Base-by-base conservation (phyloP, 2,329 filamentous ascomycete genomes). In the Pyrenophora seminiperda region DNA sequence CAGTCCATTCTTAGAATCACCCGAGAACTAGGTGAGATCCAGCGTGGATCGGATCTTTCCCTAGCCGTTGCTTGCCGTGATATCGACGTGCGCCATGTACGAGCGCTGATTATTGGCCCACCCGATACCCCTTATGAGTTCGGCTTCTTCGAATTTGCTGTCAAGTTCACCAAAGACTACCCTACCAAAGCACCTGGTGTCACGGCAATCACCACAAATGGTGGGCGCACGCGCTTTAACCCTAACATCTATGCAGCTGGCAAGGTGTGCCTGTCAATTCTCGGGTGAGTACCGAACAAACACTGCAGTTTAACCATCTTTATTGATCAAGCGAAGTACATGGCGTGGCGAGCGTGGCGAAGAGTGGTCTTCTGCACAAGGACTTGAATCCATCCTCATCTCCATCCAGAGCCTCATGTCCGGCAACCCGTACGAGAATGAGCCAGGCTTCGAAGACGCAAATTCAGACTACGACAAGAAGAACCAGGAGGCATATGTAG, bases 401-500 rank as follows among this genome's bases (percentile, higher is more conserved):
- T 97, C 93, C 4, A 97, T 99, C 49, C 94, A 99, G 74, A 97
- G 92, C 71, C 79, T 99, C 36, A 92, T 99, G 88, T 96, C 91
- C 1, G 77, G 84, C 20, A 96, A 97, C 63, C 94, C 93, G 0
- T 97, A 96, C 73, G 90, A 94, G 69, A 97, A 97, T 64, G 94
- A 99, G 71, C 94, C 94, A 1, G 94, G 94, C 5, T 97, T 90
- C 62, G 93, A 97, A 70, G 82, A 88, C 52, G 83, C 86, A 10
- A 87, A 87, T 37, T 80, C 83, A 7, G 75, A 80, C 1, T 75
- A 80, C 3, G 91, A 96, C 70, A 87, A 89, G 73, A 84, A 86
- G 72, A 81, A 86, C 50, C 89, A 92, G 72, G 81, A 83, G 54
- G 79, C 84, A 7, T 97, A 97, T 65, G 81, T 89, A 10, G 83